phyloP scores from a whole-genome alignment of 2,329 filamentous ascomycete genomes.

The Claviceps sp. region DNA sequence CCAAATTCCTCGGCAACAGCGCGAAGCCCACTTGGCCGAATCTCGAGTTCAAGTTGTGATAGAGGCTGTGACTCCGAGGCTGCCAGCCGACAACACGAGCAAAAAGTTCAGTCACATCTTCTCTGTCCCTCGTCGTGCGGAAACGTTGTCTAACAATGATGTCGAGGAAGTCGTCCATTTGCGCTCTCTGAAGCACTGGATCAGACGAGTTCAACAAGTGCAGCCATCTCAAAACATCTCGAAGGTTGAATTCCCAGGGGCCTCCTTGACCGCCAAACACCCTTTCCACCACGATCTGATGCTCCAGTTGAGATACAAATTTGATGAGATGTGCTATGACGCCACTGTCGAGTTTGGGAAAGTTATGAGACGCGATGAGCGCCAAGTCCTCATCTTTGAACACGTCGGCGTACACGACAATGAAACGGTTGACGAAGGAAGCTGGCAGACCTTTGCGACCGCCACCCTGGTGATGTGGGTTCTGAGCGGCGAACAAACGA shows the following conservation, averaged over 20 bases:
- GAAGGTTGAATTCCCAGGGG: conserved; percentile 93
- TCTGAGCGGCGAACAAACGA: conserved; percentile 91
- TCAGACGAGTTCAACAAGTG: conserved; percentile 42
- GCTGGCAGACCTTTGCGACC: conserved; percentile 87
- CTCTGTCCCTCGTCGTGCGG: conserved; percentile 55
- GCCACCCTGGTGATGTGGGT: conserved; percentile 93
- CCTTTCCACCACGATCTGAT: conserved; percentile 47
- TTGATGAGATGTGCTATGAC: conserved; percentile 56
- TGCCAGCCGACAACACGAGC: conserved; percentile 42
- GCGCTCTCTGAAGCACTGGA: conserved; percentile 45
- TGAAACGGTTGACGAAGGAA: conserved; percentile 96
- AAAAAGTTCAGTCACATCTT: conserved; percentile 53
- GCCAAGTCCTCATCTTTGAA: conserved; percentile 71
- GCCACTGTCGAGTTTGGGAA: conserved; percentile 45
- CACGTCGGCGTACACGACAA: conserved; percentile 90
- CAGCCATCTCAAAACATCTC: conserved; percentile 82
- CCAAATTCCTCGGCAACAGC: conserved; percentile 45
- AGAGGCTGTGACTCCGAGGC: conserved; percentile 48
- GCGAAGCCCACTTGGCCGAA: conserved; percentile 73
- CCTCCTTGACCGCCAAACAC: conserved; percentile 51
- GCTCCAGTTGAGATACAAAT: conserved; percentile 71
- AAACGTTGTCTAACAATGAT: conserved; percentile 82
- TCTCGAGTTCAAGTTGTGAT: conserved; percentile 52
- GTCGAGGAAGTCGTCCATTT: conserved; percentile 61
- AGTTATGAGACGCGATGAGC: conserved; percentile 68